Conservation (phyloP, 179 eudicot species). For the Sideroxylon spinosum region DNA sequence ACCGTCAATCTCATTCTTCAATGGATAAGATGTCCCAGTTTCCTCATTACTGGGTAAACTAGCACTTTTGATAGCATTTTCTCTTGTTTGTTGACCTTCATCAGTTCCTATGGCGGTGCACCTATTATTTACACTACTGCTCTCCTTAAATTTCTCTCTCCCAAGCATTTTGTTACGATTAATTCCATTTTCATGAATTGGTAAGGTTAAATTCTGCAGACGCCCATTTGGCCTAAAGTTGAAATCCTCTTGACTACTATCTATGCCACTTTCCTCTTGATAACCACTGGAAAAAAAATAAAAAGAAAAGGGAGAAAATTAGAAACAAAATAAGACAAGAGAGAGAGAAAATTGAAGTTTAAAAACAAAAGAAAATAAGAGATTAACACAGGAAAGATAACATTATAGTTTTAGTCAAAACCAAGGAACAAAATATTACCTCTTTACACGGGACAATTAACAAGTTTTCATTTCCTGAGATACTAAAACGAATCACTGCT, state of each 20-base stretch:
- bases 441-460: too few relatives aligned
- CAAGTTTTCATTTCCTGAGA: too few relatives aligned
- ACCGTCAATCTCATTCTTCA: conserved; percentile 39
- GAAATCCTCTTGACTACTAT: conserved; percentile 34
- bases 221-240: conserved; percentile 26
- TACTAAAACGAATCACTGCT: too few relatives aligned
- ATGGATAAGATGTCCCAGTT: conserved; percentile 27
- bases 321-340: background rate
- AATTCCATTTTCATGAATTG: conserved; percentile 18
- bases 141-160: background rate
- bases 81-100: conserved; percentile 18
- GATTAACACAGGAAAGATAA: background rate
- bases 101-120: conserved; percentile 8
- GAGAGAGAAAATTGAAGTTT: background rate
- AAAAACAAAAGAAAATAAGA: too few relatives aligned
- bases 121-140: conserved; percentile 10
- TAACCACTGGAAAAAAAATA: conserved; percentile 29
- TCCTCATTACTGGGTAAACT: conserved; percentile 32
- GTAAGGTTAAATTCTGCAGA: conserved; percentile 24
- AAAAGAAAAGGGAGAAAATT: background rate
- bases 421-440: background rate
- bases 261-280: conserved; percentile 32
- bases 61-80: conserved; percentile 18
- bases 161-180: conserved; percentile 6
- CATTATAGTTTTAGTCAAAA: background rate